phyloP scores from a whole-genome alignment of 768 basidiomycete genomes.

The Coprinellus aureogranulatus region DNA sequence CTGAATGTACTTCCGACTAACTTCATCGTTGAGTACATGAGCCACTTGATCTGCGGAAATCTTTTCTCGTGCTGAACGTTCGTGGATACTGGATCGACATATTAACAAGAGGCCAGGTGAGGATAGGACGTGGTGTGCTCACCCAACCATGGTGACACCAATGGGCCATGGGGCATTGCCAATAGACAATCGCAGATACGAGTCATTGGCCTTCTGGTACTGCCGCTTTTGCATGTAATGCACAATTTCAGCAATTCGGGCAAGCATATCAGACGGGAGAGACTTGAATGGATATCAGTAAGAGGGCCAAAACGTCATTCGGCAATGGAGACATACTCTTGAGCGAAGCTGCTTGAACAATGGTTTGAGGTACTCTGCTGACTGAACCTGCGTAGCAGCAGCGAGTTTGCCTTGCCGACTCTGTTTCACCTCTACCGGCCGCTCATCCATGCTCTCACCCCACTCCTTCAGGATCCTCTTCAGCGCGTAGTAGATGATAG shows the following conservation, averaged over 20 bases:
- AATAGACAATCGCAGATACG: conserved; percentile 94
- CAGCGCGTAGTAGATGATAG: conserved; percentile 92
- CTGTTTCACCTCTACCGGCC: conserved; percentile 86
- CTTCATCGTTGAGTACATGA: conserved; percentile 98
- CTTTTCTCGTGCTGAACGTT: conserved; percentile 95
- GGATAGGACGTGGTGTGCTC: conserved; percentile 25
- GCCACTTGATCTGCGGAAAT: conserved; percentile 97
- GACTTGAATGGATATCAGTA: conserved; percentile 39
- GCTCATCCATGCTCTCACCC: conserved; percentile 91
- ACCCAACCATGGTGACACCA: conserved; percentile 99
- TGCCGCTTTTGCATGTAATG: conserved; percentile 95
- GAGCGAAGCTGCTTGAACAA: conserved; percentile 88
- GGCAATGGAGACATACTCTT: conserved; percentile 55
- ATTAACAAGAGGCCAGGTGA: not conserved
- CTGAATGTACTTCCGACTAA: conserved; percentile 97
- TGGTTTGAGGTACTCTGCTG: conserved; percentile 95
- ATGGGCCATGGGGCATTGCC: conserved; percentile 99
- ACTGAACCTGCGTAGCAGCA: conserved; percentile 92
- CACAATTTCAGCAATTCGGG: conserved; percentile 87
- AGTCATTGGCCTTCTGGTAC: conserved; percentile 95
- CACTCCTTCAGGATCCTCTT: conserved; percentile 94
- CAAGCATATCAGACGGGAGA: conserved; percentile 80
- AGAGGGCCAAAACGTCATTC: not conserved
- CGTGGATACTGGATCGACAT: conserved; percentile 76
- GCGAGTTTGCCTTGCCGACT: conserved; percentile 91